Evolutionary conservation across 768 basidiomycete species (phyloP).

Genomic region (Lactarius sp.): DNA sequence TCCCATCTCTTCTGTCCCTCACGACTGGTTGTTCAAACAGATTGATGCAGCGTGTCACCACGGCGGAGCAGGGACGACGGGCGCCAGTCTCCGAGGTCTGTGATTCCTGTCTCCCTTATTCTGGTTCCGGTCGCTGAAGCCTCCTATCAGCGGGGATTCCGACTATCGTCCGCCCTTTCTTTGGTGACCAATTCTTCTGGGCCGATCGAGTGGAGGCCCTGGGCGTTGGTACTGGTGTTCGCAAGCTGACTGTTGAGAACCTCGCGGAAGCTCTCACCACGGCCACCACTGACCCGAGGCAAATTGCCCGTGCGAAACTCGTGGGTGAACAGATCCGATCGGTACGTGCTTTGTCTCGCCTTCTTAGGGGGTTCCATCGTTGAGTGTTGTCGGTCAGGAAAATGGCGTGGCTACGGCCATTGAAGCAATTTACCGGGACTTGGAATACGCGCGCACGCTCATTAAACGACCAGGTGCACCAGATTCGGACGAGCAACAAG

Average conservation of each 20-base stretch:
- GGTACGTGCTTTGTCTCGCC: slow-evolving; percentile 40
- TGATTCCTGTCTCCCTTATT: neutral
- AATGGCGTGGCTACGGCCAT: slow-evolving; percentile 92
- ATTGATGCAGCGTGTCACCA: slow-evolving; percentile 99
- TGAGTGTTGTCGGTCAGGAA: slow-evolving; percentile 49
- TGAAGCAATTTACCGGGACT: slow-evolving; percentile 92
- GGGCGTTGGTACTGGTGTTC: slow-evolving; percentile 82
- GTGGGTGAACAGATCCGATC: slow-evolving; percentile 85
- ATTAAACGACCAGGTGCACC: slow-evolving; percentile 52
- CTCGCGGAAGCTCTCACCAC: slow-evolving; percentile 71
- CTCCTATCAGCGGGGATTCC: slow-evolving; percentile 71
- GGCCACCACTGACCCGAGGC: slow-evolving; percentile 85
- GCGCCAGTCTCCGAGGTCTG: slow-evolving; percentile 86
- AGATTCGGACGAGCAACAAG: slow-evolving; percentile 17
- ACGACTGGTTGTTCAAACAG: slow-evolving; percentile 91
- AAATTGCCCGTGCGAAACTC: slow-evolving; percentile 77
- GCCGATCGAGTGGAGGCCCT: slow-evolving; percentile 96
- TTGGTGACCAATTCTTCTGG: slow-evolving; percentile 98
- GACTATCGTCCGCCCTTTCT: slow-evolving; percentile 95
- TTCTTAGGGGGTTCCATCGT: neutral
- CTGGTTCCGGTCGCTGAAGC: slow-evolving; percentile 8
- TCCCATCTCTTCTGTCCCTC: slow-evolving; percentile 79
- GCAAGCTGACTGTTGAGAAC: slow-evolving; percentile 76
- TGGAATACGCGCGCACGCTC: slow-evolving; percentile 88
- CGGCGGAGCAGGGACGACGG: slow-evolving; percentile 94